Conservation (phyloP, 1,284 basidiomycete species). For the Farysia itapuensis region DNA sequence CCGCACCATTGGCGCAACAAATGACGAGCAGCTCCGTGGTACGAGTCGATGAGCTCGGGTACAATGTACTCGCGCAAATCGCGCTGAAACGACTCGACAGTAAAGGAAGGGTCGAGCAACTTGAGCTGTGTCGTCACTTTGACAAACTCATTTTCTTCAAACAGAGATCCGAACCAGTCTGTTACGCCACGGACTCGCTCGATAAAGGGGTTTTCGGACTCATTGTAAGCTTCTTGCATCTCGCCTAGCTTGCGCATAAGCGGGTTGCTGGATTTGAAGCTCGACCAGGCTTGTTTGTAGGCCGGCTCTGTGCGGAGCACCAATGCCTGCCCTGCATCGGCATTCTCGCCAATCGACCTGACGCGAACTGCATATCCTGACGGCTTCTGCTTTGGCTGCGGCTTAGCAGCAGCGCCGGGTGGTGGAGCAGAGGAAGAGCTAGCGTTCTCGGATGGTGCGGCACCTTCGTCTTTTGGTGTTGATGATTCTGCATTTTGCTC, state of each 20-base stretch:
- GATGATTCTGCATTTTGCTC: background rate
- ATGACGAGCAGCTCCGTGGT: constrained; percentile 83
- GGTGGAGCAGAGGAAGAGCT: background rate
- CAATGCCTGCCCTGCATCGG: constrained; percentile 39
- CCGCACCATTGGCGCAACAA: constrained; percentile 87
- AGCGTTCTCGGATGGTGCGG: background rate
- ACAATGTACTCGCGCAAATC: constrained; percentile 96
- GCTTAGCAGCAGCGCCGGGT: background rate
- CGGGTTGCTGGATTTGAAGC: constrained; percentile 48
- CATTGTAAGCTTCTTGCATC: constrained; percentile 68
- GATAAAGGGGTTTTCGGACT: constrained; percentile 89
- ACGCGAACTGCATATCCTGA: constrained; percentile 48
- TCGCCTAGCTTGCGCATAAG: constrained; percentile 41
- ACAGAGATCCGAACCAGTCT: constrained; percentile 80
- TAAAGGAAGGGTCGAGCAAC: constrained; percentile 81
- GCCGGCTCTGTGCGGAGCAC: constrained; percentile 50
- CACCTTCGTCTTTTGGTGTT: background rate
- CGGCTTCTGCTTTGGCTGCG: constrained; percentile 13
- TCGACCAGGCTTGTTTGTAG: constrained; percentile 46
- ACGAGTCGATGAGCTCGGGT: constrained; percentile 95
- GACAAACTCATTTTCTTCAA: constrained; percentile 97
- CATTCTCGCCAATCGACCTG: constrained; percentile 30
- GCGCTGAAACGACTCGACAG: constrained; percentile 79
- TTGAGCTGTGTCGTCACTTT: constrained; percentile 87
- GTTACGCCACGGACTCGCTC: constrained; percentile 80